A percentile compares a stretch with the other conserved stretches of the same genome.
phyloP scores from a whole-genome alignment of 2,329 filamentous ascomycete species.

The Curvularia hawaiiensis region DNA sequence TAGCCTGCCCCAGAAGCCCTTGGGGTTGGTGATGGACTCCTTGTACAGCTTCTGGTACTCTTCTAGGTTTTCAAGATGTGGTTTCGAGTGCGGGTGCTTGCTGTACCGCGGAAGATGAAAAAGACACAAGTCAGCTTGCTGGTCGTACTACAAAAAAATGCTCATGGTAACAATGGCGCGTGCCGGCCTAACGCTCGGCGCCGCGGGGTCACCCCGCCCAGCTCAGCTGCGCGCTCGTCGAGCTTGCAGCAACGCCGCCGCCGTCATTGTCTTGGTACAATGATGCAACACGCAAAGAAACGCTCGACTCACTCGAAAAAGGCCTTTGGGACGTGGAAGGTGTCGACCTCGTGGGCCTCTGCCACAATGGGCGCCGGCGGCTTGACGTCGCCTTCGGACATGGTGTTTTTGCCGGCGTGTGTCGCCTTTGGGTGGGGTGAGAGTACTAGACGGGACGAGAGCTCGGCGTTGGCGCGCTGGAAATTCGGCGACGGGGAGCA shows the following conservation, averaged over 20 bases:
- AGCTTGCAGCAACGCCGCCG: constrained; percentile 19
- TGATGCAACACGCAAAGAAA: constrained; percentile 29
- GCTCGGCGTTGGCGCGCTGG: constrained; percentile 16
- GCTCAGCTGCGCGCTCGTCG: constrained; percentile 16
- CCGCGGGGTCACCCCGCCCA: constrained; percentile 45
- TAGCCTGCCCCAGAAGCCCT: constrained; percentile 86
- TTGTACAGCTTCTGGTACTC: constrained; percentile 70
- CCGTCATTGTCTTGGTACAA: constrained; percentile 19
- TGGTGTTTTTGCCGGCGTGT: constrained; percentile 29
- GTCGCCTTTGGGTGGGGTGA: constrained; percentile 12
- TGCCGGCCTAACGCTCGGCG: constrained; percentile 18
- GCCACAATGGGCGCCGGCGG: constrained; percentile 61
- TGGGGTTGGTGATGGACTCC: constrained; percentile 87
- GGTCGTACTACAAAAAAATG: neutral
- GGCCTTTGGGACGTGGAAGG: constrained; percentile 65
- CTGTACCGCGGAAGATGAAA: constrained; percentile 35
- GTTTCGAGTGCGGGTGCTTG: constrained; percentile 63
- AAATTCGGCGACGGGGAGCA: constrained; percentile 8
- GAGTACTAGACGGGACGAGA: neutral
- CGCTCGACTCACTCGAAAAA: constrained; percentile 48
- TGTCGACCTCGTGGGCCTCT: constrained; percentile 79
- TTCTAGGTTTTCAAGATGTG: constrained; percentile 64
- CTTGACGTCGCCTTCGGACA: constrained; percentile 53
- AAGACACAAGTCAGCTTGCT: constrained; percentile 20
- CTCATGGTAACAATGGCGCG: neutral